A percentile compares a stretch with the other conserved stretches of the same genome.
Conservation (phyloP, 139 green algal species). For the Nannochloris sp. region DNA sequence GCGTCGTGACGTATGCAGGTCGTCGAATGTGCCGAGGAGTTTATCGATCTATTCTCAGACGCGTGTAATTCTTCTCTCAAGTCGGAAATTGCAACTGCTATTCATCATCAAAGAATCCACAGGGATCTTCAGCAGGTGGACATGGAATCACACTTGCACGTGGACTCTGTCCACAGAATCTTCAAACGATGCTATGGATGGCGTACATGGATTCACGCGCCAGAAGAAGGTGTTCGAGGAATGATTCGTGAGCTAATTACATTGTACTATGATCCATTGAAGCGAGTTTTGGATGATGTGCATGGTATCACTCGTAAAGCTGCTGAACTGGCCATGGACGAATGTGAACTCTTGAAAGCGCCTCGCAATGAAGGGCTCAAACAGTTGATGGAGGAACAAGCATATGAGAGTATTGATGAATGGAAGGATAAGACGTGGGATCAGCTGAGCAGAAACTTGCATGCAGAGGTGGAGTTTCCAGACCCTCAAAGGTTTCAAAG, state of each 20-base stretch:
- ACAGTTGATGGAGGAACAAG: constrained; percentile 4
- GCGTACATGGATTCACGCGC: constrained; percentile 2
- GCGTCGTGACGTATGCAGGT: not conserved
- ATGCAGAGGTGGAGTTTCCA: constrained; percentile 5
- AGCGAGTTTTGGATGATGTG: not conserved
- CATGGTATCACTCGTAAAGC: not conserved
- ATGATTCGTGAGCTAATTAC: not conserved
- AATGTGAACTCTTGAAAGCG: not conserved
- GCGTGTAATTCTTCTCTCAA: not conserved
- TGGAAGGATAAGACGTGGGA: constrained; percentile 9
- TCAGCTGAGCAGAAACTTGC: constrained; percentile 6
- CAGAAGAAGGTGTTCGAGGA: constrained; percentile 13
- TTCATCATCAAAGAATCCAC: constrained; percentile 1
- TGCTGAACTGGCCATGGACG: not conserved
- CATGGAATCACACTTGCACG: not conserved
- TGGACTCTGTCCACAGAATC: not conserved
- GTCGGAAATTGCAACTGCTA: not conserved
- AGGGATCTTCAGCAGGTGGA: not conserved
- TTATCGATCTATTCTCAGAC: constrained; percentile 3
- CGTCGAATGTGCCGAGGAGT: not conserved
- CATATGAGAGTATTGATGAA: not conserved
- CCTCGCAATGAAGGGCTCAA: not conserved
- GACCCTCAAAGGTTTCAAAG: constrained; percentile 1
- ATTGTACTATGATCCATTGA: constrained; percentile 1
- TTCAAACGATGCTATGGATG: constrained; percentile 11